Evolutionary conservation across 768 basidiomycete genomes (phyloP), one percentile per base, ranked within the genome.

Genomic region (Rhodosporidiobolus odoratus): DNA sequence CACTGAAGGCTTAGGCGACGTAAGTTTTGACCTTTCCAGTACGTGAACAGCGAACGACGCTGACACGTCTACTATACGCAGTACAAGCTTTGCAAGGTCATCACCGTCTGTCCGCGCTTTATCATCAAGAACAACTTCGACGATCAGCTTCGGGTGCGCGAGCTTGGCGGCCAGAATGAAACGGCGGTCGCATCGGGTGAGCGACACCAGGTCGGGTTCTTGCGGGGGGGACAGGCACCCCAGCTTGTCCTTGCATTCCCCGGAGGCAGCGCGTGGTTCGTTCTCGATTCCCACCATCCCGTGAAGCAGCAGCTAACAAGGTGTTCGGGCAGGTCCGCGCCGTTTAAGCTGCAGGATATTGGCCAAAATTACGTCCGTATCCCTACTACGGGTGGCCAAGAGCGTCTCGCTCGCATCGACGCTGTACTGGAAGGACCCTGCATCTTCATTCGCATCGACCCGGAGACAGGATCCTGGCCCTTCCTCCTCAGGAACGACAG

Each of bases 11-110:
- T 82, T 88, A n/a, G 96, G 96, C 43, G 97, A 96, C 71, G 82
- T 81, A 41, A 62, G 81, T 69, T 0, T 35, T n/a, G 23, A 9
- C 27, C 23, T n/a, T 16, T 32, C 13, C 30, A 23, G 43, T 23
- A 45, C 23, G 43, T 50, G 21, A 23, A 10, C 48, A 9, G 6
- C 21, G n/a, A 4, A 13, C 30, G 27, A n/a, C 0, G 43, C 48
- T 59, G 52, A 32, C 38, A 4, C 38, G 7, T 6, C 12, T n/a
- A n/a, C 32, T 27, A 30, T 4, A 38, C 45, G 30, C 74, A 82
- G 83, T 98, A 97, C 80, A 97, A 97, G 78, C 82, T 98, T 41
- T 89, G 89, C 35, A 98, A 97, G 81, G 88, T 97, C 74, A 87
- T 99, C 73, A 94, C 90, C 0, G 81, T 98, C 45, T 84, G 90